phyloP scores from a whole-genome alignment of 257 asterid species.

The Petunia secreta region DNA sequence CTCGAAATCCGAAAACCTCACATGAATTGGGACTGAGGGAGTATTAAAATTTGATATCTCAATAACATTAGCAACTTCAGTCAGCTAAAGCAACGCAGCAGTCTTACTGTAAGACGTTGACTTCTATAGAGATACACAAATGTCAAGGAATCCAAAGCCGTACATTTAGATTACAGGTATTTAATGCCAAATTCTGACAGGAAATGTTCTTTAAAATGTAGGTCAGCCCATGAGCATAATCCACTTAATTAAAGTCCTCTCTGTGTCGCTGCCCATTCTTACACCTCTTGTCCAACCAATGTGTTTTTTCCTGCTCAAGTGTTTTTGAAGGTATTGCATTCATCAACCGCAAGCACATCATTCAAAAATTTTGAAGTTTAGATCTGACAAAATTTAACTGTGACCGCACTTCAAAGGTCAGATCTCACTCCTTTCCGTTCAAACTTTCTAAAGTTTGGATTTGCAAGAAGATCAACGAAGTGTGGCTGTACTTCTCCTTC shows the following conservation, averaged over 20 bases:
- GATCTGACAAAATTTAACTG: no score
- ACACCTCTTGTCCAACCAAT: not conserved
- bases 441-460: no score
- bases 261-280: not conserved
- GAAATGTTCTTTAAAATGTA: slow-evolving; percentile 8
- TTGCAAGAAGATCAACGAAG: no score
- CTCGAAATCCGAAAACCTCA: no score
- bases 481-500: no score
- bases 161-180: not conserved
- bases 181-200: not conserved
- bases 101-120: not conserved
- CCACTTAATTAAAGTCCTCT: slow-evolving; percentile 9
- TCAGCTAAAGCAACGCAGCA: not conserved
- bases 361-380: no score
- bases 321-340: no score
- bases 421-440: no score
- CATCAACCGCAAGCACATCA: no score
- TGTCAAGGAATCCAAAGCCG: slow-evolving; percentile 7
- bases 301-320: not conserved
- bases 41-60: not conserved
- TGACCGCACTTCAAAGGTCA: no score
- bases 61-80: not conserved
- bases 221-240: not conserved
- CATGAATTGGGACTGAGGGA: no score
- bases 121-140: slow-evolving; percentile 16